A percentile compares a stretch with the other conserved stretches of the same genome.
Evolutionary conservation across 306 rosid species (phyloP).

Genomic region (Mimosa pudica): DNA sequence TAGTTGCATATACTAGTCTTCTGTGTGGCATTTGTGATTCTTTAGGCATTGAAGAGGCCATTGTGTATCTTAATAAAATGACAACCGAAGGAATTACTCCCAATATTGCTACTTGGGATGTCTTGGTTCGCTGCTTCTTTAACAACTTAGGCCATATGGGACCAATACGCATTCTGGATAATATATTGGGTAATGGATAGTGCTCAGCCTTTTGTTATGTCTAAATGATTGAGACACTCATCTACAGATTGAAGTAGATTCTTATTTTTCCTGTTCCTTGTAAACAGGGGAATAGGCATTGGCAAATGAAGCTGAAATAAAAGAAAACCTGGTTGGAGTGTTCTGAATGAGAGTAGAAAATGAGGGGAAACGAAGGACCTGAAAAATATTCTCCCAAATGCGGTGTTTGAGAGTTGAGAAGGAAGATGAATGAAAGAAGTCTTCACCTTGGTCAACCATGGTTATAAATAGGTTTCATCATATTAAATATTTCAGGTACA

Average conservation of each 20-base stretch:
- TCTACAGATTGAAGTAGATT: slow-evolving; percentile 24
- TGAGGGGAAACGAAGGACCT: neutral
- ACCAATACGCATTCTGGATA: slow-evolving; percentile 74
- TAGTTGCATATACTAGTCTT: slow-evolving; percentile 66
- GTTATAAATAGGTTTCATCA: neutral
- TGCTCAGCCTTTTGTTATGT: slow-evolving; percentile 8
- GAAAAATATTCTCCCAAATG: neutral
- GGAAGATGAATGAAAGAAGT: neutral
- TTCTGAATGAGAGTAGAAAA: neutral
- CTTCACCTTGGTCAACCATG: neutral
- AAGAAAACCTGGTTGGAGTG: neutral
- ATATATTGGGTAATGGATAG: slow-evolving; percentile 53
- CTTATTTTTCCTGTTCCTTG: neutral
- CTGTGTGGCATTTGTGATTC: slow-evolving; percentile 71
- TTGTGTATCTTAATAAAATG: slow-evolving; percentile 67
- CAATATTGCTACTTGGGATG: slow-evolving; percentile 72
- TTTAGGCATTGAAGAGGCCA: slow-evolving; percentile 67
- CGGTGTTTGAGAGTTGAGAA: neutral
- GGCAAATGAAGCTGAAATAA: neutral
- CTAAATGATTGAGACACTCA: slow-evolving; percentile 15
- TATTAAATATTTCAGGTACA: neutral
- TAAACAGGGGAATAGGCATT: slow-evolving; percentile 10
- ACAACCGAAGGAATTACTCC: slow-evolving; percentile 61
- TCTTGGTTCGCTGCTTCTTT: slow-evolving; percentile 69
- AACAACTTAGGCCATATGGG: slow-evolving; percentile 76